Evolutionary conservation across 1,139 yeast genomes (phyloP), one percentile per base, ranked within the genome.

Genomic region (Groenewaldozyma sp.): DNA sequence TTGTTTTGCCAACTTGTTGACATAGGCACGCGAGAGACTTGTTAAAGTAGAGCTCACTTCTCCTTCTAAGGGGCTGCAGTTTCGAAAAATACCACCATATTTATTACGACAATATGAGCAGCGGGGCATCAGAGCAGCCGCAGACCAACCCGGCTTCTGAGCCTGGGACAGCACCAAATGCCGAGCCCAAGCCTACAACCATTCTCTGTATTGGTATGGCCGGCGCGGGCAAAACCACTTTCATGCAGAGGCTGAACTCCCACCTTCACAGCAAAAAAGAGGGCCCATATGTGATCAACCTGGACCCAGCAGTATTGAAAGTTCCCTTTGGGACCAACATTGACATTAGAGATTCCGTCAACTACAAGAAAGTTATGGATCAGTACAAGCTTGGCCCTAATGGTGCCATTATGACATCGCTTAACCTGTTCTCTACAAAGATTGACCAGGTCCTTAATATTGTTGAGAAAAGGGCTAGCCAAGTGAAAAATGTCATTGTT

Each of bases 321-420:
- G 80, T 87, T 10, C 98, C 98, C 10, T 93, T 79, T 60, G 93
- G 91, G 10, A 84, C 94, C 31, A 88, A 93, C 58, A 88, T 93
- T 47, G 99, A 93, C 62, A 91, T 93, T 46, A 70, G 99, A 54
- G 99, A 93, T 61, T 84, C 97, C 1, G 86, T 93, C 44, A 91
- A 93, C 58, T 93, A 93, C 62, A 83, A 83, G 51, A 88, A 91
- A 55, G 98, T 93, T 31, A 91, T 91, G 97, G 93, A 87, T 53
- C 75, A 76, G 53, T 67, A 91, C 58, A 82, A 83, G 46, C 63
- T 93, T 43, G 99, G 99, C 0, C 99, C 99, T 7, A 93, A 93
- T 58, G 99, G 99, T 39, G 97, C 98, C 4, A 93, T 93, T 57
- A 95, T 93, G 50, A 93, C 98, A 0, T 84, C 95, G 13, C 68